These are phyloP conservation scores for Tetrapyrgos nigripes DNA, from an alignment of 1,284 basidiomycete genomes.

Conservation along the genomic window DNA sequence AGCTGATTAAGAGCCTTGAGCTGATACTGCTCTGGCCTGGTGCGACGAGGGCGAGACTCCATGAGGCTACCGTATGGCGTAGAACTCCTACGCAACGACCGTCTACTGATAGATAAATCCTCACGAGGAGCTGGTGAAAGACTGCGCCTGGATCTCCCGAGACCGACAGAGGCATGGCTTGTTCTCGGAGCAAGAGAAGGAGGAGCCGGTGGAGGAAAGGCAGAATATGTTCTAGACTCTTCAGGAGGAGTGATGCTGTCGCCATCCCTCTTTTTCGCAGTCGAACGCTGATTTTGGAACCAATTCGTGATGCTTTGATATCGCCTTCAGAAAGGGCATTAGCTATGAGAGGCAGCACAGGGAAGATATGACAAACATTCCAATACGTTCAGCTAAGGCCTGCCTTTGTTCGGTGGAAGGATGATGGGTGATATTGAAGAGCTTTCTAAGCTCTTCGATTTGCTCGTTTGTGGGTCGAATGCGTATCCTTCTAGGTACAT, in stretches of 20 bases:
- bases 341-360: constrained; percentile 31
- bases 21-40: constrained; percentile 79
- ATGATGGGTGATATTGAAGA: constrained; percentile 67
- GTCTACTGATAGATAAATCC: constrained; percentile 44
- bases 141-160: constrained; percentile 23
- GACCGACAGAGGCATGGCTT: constrained; percentile 34
- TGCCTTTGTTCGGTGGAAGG: constrained; percentile 71
- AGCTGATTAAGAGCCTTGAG: constrained; percentile 75
- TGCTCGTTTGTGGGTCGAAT: constrained; percentile 68
- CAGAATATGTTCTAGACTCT: constrained; percentile 48
- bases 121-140: constrained; percentile 40
- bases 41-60: constrained; percentile 58
- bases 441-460: constrained; percentile 67
- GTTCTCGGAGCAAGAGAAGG: constrained; percentile 31
- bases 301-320: constrained; percentile 81
- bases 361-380: constrained; percentile 62
- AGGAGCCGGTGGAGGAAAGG: constrained; percentile 52
- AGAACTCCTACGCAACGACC: constrained; percentile 44
- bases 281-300: constrained; percentile 84
- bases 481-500: constrained; percentile 59
- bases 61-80: constrained; percentile 53
- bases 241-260: constrained; percentile 38
- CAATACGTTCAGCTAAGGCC: constrained; percentile 66
- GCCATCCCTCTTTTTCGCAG: constrained; percentile 72
- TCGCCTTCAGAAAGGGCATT: constrained; percentile 53